Evolutionary conservation across 169 alveolate species (phyloP).

Genomic region (Plasmodium ovale): DNA sequence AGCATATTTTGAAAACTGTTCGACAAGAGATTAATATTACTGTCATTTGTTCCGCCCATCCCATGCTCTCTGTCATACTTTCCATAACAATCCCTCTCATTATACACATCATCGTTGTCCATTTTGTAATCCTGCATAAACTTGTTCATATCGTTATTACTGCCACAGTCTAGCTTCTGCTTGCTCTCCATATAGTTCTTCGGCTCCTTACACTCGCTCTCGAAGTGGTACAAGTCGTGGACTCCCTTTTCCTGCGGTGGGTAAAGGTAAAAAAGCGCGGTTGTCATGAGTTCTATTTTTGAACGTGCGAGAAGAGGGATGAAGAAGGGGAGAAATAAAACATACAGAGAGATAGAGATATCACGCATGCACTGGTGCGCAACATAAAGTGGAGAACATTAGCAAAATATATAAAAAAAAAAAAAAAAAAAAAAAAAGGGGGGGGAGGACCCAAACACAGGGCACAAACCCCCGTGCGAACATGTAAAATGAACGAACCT

Average conservation of each 20-base stretch:
- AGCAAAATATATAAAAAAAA: no score
- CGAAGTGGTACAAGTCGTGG: background rate
- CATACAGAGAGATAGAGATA: no score
- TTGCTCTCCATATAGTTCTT: constrained; percentile 34
- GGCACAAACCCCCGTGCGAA: background rate
- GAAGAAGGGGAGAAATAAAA: background rate
- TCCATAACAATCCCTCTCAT: constrained; percentile 26
- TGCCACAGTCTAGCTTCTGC: constrained; percentile 13
- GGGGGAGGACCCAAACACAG: no score
- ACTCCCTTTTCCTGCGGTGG: constrained; percentile 24
- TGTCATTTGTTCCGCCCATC: constrained; percentile 7
- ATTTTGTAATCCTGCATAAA: constrained; percentile 3
- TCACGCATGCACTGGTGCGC: no score
- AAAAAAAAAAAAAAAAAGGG: no score
- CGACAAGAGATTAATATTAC: constrained; percentile 18
- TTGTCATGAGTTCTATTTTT: no score
- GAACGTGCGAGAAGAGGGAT: background rate
- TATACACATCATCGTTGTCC: constrained; percentile 24
- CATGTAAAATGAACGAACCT: constrained; percentile 14
- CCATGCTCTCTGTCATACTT: constrained; percentile 34
- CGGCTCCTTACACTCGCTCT: constrained; percentile 17
- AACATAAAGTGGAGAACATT: no score
- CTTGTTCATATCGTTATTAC: constrained; percentile 28
- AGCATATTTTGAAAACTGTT: constrained; percentile 29
- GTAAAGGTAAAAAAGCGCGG: no score